phyloP scores from a whole-genome alignment of 1,284 basidiomycete species.

The Dichomitus squalens region DNA sequence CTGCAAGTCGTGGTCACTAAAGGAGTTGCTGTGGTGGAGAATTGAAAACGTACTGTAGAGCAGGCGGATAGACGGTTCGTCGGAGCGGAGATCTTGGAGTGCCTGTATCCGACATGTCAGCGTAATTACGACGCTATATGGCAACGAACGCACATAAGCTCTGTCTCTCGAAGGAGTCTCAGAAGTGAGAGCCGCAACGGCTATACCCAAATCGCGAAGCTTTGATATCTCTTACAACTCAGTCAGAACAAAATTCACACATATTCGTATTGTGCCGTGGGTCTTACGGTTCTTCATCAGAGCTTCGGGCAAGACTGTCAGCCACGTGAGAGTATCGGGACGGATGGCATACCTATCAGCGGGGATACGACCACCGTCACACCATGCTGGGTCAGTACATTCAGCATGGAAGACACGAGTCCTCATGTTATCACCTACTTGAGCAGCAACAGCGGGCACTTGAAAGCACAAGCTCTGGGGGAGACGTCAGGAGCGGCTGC shows the following conservation, averaged over 20 bases:
- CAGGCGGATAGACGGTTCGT: conserved; percentile 60
- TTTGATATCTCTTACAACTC: conserved; percentile 64
- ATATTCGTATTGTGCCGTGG: neutral
- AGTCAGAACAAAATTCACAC: neutral
- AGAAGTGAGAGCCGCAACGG: conserved; percentile 68
- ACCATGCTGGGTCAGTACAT: conserved; percentile 48
- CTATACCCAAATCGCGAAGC: conserved; percentile 56
- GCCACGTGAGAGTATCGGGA: neutral
- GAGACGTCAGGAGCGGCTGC: neutral
- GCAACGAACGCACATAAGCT: conserved; percentile 41
- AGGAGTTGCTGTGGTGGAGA: neutral
- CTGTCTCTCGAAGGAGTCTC: conserved; percentile 53
- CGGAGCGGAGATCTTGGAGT: conserved; percentile 60
- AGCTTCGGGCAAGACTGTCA: conserved; percentile 43
- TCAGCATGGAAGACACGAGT: neutral
- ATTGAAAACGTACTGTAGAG: conserved; percentile 63
- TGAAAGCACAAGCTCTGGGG: conserved; percentile 83
- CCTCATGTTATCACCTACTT: conserved; percentile 39
- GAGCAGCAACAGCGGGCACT: conserved; percentile 74
- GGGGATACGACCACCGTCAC: conserved; percentile 82
- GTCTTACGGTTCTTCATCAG: conserved; percentile 81
- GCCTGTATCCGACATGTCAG: conserved; percentile 47
- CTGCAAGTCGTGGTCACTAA: conserved; percentile 31
- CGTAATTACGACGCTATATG: neutral
- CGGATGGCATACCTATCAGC: conserved; percentile 57